These are phyloP conservation scores for Phytopythium cucurbitacearum DNA, from an alignment of 352 stramenopile species.

Conservation along the genomic window DNA sequence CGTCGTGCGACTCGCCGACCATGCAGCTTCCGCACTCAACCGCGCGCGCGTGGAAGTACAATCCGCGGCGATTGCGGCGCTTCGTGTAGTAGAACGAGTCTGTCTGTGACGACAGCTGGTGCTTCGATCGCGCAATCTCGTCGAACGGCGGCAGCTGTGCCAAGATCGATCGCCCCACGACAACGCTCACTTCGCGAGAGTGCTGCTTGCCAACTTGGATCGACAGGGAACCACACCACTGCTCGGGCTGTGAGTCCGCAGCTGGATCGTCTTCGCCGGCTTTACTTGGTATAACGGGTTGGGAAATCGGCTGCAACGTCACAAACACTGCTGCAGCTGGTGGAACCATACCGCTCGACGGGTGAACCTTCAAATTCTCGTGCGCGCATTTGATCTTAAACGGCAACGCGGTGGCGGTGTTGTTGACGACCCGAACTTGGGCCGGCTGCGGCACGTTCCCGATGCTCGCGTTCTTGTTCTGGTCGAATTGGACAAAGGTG, in stretches of 20 bases:
- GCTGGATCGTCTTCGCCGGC: conserved; percentile 8
- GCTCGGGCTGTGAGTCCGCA: conserved; percentile 9
- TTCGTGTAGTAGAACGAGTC: conserved; percentile 88
- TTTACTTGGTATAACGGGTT: conserved; percentile 24
- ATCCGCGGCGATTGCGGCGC: conserved; percentile 53
- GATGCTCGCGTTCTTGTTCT: conserved; percentile 18
- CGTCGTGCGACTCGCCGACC: conserved; percentile 70
- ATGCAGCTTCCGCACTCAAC: conserved; percentile 77
- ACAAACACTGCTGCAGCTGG: conserved; percentile 40
- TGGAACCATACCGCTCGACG: conserved; percentile 32
- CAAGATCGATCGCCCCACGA: conserved; percentile 41
- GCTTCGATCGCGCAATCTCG: conserved; percentile 50
- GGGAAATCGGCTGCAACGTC: conserved; percentile 48
- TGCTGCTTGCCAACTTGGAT: conserved; percentile 44
- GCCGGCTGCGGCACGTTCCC: conserved; percentile 15
- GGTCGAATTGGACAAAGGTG: conserved; percentile 57
- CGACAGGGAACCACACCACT: conserved; percentile 64
- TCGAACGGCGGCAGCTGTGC: conserved; percentile 47
- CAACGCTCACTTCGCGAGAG: conserved; percentile 62
- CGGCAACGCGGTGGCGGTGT: conserved; percentile 33
- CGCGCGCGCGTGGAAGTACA: conserved; percentile 84
- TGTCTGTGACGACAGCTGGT: conserved; percentile 65
- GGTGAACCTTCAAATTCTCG: conserved; percentile 54
- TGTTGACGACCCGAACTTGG: conserved; percentile 55
- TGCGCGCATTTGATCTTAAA: conserved; percentile 51